Base-by-base conservation (phyloP, 495 filamentous ascomycete species). In the Trichoderma gamsii region DNA sequence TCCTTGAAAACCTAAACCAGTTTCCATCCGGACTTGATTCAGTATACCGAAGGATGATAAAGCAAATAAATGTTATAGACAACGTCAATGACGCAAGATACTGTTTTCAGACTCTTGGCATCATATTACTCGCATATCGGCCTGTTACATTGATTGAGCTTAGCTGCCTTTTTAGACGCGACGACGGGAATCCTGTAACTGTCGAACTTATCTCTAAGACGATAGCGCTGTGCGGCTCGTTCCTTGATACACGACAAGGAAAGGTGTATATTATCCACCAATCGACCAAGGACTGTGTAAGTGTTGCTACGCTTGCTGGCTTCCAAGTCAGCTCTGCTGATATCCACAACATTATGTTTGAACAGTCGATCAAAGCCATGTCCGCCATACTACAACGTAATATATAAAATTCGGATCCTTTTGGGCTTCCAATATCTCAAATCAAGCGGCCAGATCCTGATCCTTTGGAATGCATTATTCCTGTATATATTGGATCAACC, bases 401-500 rank as follows among this genome's bases (percentile, higher is more conserved):
- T 44, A 44, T 3, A 1, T 7, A 44, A 1, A 7, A 44, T 44
- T 7, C 7, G 15, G 9, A 7, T 6, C 15, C 41, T 7, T 16
- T 16, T 44, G 41, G 41, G 7, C 41, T 44, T 16, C 6, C 41
- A 44, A 7, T 44, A 11, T 2, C 9, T 16, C 11, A 44, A 1
- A 44, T 44, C 6, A 7, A 44, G 6, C 11, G 2, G 15, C 73
- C 72, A 5, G 23, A 69, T 51, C 71, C 68, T 21, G 78, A 78
- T 70, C 77, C 77, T 25, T 67, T 79, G 41, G 72, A 66, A 9
- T 63, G 67, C 41, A 38, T 56, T 82, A 82, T 66, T 71, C 78
- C 2, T 80, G 76, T 64, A 49, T 77, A 43, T 77, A 74, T 66
- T 82, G 77, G 79, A 68, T 76, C 65, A 70, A 78, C 41, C 79